Percentiles rank a stretch among this genome's conserved stretches.
Conservation (phyloP, 345 rosid genomes). For the Dipteronia sinensis region DNA sequence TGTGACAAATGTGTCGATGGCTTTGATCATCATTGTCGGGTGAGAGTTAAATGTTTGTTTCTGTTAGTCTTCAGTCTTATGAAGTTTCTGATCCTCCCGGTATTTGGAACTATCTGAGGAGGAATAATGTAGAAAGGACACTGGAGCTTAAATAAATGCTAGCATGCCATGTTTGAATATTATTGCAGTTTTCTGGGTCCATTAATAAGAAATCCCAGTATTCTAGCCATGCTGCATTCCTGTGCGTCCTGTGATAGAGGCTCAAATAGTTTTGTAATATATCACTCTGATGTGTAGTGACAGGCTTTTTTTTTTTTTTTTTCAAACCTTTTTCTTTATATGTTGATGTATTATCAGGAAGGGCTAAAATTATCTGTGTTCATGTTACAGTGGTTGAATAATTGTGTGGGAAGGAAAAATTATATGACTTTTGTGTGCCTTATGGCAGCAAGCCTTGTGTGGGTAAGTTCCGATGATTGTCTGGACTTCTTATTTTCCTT, state of each 20-base stretch:
- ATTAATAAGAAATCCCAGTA: background rate
- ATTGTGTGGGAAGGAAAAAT: constrained; percentile 91
- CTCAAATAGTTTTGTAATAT: background rate
- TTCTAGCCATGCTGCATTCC: background rate
- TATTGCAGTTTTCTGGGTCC: background rate
- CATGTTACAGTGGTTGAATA: constrained; percentile 87
- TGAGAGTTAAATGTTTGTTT: constrained; percentile 35
- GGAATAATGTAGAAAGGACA: background rate
- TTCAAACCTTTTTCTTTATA: background rate
- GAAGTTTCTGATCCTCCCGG: background rate
- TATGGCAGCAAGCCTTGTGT: constrained; percentile 81
- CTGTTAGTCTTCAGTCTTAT: background rate
- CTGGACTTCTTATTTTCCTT: background rate
- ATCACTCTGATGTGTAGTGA: background rate
- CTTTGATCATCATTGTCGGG: constrained; percentile 98
- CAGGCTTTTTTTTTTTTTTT: background rate
- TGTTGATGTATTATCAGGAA: constrained; percentile 1
- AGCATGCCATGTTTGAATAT: background rate
- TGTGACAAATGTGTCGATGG: constrained; percentile 96
- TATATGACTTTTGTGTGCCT: constrained; percentile 86
- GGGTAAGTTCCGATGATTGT: constrained; percentile 56
- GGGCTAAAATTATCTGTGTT: constrained; percentile 13
- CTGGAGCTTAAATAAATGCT: constrained; percentile 2
- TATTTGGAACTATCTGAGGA: background rate
- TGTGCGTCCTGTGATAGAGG: background rate